Conservation (phyloP, 768 basidiomycete species). For the Cyclocybe aegerita region DNA sequence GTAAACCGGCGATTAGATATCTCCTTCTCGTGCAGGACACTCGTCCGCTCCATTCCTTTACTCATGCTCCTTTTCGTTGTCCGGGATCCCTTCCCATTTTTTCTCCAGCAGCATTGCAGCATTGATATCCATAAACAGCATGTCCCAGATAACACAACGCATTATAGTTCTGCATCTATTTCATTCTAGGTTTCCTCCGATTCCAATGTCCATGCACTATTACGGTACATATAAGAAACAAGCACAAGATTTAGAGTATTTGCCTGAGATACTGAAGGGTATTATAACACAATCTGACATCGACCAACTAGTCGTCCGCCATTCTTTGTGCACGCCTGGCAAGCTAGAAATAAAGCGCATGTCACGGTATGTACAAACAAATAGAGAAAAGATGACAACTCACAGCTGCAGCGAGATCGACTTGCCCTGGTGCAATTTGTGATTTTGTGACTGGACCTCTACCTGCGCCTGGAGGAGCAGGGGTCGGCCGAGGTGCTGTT, state of each 20-base stretch:
- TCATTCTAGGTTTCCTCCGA: not conserved
- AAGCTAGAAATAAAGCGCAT: constrained; percentile 41
- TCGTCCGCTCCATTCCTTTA: too few species aligned
- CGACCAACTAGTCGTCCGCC: constrained; percentile 35
- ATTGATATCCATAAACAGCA: too few species aligned
- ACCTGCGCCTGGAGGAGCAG: constrained; percentile 36
- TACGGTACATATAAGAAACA: not conserved
- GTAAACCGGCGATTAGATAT: too few species aligned
- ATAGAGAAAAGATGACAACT: constrained; percentile 28
- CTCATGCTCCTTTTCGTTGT: too few species aligned
- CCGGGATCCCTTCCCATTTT: too few species aligned
- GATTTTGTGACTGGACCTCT: constrained; percentile 37
- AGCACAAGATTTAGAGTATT: not conserved
- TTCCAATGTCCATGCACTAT: not conserved
- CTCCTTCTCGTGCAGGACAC: too few species aligned
- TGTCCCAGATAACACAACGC: not conserved
- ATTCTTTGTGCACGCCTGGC: constrained; percentile 76
- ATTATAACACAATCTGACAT: not conserved
- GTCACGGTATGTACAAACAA: constrained; percentile 1
- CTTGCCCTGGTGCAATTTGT: constrained; percentile 50
- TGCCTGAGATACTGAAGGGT: constrained; percentile 3
- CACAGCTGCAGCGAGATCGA: constrained; percentile 85
- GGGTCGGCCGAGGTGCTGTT: constrained; percentile 49
- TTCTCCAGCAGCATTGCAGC: too few species aligned
- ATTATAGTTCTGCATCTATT: not conserved